Evolutionary conservation across 805 yeast species (phyloP), one percentile per base, ranked within the genome.

Genomic region (Metahyphopichia silvanorum): DNA sequence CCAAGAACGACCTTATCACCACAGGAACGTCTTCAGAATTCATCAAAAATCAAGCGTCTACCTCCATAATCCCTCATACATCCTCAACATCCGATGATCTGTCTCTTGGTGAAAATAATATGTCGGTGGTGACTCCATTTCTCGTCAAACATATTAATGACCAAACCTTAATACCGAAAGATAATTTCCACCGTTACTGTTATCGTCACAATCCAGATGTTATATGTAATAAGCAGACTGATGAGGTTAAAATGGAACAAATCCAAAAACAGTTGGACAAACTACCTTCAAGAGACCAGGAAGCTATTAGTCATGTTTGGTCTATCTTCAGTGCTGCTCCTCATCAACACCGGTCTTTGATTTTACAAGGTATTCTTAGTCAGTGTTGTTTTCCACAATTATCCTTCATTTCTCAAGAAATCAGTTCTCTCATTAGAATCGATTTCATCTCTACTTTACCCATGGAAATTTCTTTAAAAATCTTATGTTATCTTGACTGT

Each of bases 361-460:
- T 91, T 1, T 60, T 93, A 31, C 83, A 84, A 52, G 97, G 98
- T 1, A 60, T 93, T 21, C 63, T 93, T 27, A 70, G 86, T 4
- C 95, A 87, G 55, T 87, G 98, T 57, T 93, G 98, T 49, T 89
- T 87, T 62, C 97, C 98, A 1, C 96, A 89, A 52, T 68, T 93
- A 14, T 86, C 95, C n/a, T 78, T 79, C 38, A 76, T 91, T 4
- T 76, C 94, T 1, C 79, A 83, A 43, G 91, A 87, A 50, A 83
- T 93, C 14, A 74, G 81, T 21, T 73, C 77, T 25, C 66, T 93
- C 49, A 83, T 93, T 38, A 79, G 89, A 44, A 86, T 93, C 39
- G 98, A 93, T 60, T 91, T 88, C 51, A 77, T 93, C 21, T 69
- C 84, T 25, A 80, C 88, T 5, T 69, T 93, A 29, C 98, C 98